phyloP scores from a whole-genome alignment of 148 eudicot genomes.

The Persicaria maculosa region DNA sequence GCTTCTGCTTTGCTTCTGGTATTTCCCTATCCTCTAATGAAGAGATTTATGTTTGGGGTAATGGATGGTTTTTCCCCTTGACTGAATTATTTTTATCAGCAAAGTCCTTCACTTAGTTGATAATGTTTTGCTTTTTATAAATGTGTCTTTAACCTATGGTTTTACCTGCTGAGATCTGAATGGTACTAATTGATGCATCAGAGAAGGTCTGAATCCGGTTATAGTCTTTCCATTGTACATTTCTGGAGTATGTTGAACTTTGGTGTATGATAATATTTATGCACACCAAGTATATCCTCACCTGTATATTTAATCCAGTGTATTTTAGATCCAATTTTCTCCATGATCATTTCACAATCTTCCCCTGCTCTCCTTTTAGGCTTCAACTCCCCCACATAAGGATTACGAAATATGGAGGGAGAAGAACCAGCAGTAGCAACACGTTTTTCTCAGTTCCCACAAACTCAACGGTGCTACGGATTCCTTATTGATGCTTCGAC shows the following conservation, averaged over 20 bases:
- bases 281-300: constrained; percentile 77
- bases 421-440: too few species aligned
- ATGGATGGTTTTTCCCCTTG: background rate
- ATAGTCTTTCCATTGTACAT: constrained; percentile 73
- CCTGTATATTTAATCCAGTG: background rate
- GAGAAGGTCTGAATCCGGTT: constrained; percentile 74
- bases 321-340: too few species aligned
- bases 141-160: background rate
- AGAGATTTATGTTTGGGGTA: constrained; percentile 97
- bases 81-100: background rate
- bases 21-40: constrained; percentile 94
- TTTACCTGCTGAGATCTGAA: background rate
- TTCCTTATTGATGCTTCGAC: too few species aligned
- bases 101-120: background rate
- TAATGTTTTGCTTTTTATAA: constrained; percentile 2
- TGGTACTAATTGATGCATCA: constrained; percentile 21
- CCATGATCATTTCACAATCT: too few species aligned
- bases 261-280: constrained; percentile 92
- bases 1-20: constrained; percentile 92
- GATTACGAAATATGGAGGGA: too few species aligned
- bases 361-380: too few species aligned
- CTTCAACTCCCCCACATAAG: too few species aligned
- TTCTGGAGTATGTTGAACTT: constrained; percentile 94
- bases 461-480: too few species aligned
- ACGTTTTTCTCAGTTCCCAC: too few species aligned